A percentile compares a stretch with the other conserved stretches of the same genome.
Conservation (phyloP, 148 eudicot genomes). For the Pouteria glomerata region DNA sequence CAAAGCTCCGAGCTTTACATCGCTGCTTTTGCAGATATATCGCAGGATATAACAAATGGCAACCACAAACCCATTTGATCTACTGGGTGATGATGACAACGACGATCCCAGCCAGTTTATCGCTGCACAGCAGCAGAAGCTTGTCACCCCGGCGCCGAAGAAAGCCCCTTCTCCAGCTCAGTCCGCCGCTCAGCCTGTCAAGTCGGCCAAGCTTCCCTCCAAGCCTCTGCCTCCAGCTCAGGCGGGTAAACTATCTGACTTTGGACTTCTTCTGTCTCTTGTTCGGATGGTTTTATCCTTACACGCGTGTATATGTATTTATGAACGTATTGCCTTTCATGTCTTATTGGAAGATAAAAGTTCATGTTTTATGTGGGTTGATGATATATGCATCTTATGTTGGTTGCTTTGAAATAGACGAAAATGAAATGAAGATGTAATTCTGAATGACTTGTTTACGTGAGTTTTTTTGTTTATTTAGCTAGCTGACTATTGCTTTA, state of each 20-base stretch:
- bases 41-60: conserved; percentile 46
- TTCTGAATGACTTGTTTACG: too few species aligned
- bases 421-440: too few species aligned
- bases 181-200: conserved; percentile 16
- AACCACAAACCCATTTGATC: conserved; percentile 48
- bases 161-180: conserved; percentile 16
- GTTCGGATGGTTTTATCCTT: too few species aligned
- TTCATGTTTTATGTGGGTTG: too few species aligned
- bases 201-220: conserved; percentile 44
- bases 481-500: too few species aligned
- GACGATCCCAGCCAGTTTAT: conserved; percentile 43
- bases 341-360: too few species aligned
- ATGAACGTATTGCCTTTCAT: too few species aligned
- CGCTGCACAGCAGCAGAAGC: conserved; percentile 39
- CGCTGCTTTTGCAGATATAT: background rate
- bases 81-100: conserved; percentile 49
- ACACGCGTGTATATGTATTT: too few species aligned
- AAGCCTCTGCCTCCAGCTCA: conserved; percentile 59
- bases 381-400: too few species aligned
- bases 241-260: conserved; percentile 33
- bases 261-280: too few species aligned
- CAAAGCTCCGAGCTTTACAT: background rate
- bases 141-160: conserved; percentile 17
- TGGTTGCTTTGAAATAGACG: too few species aligned
- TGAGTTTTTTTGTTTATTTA: too few species aligned